These are phyloP conservation scores for Daedaleopsis nitida DNA, from an alignment of 768 basidiomycete genomes.

Conservation along the genomic window DNA sequence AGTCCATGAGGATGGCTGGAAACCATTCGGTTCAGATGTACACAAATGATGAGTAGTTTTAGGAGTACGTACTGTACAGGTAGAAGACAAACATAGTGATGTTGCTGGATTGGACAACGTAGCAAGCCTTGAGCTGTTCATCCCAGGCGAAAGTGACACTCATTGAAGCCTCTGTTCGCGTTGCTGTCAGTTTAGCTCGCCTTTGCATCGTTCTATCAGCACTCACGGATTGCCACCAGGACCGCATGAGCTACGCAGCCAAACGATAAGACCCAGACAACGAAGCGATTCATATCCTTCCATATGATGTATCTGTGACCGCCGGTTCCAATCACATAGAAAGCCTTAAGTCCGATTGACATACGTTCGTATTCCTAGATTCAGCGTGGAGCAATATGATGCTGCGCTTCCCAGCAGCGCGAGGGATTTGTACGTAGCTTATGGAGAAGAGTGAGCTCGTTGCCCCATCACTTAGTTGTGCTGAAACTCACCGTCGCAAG, in stretches of 20 bases:
- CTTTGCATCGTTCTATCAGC: background rate
- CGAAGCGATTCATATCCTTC: slow-evolving; percentile 13
- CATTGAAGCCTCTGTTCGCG: background rate
- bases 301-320: slow-evolving; percentile 15
- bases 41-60: no score
- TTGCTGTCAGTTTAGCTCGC: no score
- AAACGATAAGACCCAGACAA: slow-evolving; percentile 4
- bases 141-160: slow-evolving; percentile 7
- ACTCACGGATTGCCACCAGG: slow-evolving; percentile 11
- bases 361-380: background rate
- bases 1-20: slow-evolving; percentile 13
- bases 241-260: slow-evolving; percentile 9
- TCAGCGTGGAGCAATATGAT: slow-evolving; percentile 12
- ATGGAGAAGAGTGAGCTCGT: background rate
- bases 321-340: background rate
- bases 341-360: no score
- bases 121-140: background rate
- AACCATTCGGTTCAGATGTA: background rate
- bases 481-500: slow-evolving; percentile 10
- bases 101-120: slow-evolving; percentile 5
- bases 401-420: slow-evolving; percentile 10
- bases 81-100: slow-evolving; percentile 17
- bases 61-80: slow-evolving; percentile 11
- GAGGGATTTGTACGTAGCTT: background rate
- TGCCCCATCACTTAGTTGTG: no score